A percentile compares a stretch with the other conserved stretches of the same genome.
phyloP scores from a whole-genome alignment of 352 stramenopile species.

The Phytophthora megakarya region DNA sequence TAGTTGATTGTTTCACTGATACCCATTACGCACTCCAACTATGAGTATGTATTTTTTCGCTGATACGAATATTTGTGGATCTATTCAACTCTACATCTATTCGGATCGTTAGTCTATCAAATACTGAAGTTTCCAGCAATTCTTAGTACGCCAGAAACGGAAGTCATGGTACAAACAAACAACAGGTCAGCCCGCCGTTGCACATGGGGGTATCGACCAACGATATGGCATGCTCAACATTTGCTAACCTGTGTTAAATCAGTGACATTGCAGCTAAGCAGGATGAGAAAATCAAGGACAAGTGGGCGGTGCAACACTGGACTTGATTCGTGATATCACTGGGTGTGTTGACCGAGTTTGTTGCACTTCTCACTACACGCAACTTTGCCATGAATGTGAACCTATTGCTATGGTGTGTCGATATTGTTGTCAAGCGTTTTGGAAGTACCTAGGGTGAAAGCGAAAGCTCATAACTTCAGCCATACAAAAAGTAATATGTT shows the following conservation, averaged over 20 bases:
- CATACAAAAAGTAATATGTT: conserved; percentile 1
- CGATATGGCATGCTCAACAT: not conserved
- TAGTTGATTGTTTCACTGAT: not conserved
- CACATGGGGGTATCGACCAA: conserved; percentile 14
- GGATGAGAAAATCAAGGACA: not conserved
- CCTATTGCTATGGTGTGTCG: not conserved
- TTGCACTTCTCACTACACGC: too few species aligned
- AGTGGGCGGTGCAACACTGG: not conserved
- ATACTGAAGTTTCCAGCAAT: not conserved
- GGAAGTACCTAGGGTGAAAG: not conserved
- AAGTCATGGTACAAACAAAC: not conserved
- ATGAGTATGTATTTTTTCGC: not conserved
- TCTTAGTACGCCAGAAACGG: not conserved
- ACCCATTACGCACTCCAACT: not conserved
- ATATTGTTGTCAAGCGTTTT: not conserved
- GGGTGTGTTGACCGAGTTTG: not conserved
- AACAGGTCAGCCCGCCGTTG: too few species aligned
- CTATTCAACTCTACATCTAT: not conserved
- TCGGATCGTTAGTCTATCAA: not conserved
- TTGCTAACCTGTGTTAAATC: not conserved
- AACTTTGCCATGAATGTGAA: not conserved
- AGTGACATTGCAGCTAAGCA: not conserved
- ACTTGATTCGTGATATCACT: not conserved
- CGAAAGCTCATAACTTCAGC: not conserved
- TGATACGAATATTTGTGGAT: not conserved